Evolutionary conservation across 1,284 basidiomycete genomes (phyloP).

Genomic region (Ceratobasidium sp.): DNA sequence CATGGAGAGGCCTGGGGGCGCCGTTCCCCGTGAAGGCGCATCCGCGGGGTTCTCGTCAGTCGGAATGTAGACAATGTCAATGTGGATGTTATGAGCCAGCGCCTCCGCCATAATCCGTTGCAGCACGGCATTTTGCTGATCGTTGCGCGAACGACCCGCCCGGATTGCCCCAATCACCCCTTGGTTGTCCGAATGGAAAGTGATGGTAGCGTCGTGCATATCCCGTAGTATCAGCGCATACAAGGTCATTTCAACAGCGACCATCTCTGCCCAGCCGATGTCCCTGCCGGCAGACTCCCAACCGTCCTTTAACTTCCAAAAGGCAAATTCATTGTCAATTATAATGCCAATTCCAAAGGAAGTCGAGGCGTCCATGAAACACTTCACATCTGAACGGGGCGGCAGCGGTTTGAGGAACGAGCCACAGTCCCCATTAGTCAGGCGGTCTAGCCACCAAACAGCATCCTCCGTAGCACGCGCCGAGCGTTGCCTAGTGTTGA

Average conservation of each 20-base stretch:
- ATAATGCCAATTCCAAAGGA: constrained; percentile 60
- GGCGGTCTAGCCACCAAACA: constrained; percentile 21
- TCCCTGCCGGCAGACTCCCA: constrained; percentile 55
- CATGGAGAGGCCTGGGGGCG: neutral
- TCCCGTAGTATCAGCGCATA: constrained; percentile 32
- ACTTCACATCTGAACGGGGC: constrained; percentile 48
- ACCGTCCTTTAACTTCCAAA: constrained; percentile 54
- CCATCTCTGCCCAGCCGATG: constrained; percentile 62
- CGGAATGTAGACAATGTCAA: constrained; percentile 23
- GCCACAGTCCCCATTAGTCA: neutral
- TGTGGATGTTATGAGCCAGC: constrained; percentile 33
- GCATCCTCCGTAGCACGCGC: neutral
- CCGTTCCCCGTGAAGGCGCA: neutral
- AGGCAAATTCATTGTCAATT: constrained; percentile 54
- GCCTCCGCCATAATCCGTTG: constrained; percentile 50
- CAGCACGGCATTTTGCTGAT: constrained; percentile 58
- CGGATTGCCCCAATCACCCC: constrained; percentile 56
- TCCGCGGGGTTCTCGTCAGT: neutral
- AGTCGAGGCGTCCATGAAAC: constrained; percentile 58
- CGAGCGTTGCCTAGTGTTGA: neutral
- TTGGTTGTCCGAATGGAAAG: constrained; percentile 56
- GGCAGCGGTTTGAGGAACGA: neutral
- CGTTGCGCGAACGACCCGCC: constrained; percentile 51
- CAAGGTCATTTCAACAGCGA: constrained; percentile 58
- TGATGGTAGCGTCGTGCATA: constrained; percentile 48